Base-by-base conservation (phyloP, 139 green algal genomes). In the Coccomyxa sp. region DNA sequence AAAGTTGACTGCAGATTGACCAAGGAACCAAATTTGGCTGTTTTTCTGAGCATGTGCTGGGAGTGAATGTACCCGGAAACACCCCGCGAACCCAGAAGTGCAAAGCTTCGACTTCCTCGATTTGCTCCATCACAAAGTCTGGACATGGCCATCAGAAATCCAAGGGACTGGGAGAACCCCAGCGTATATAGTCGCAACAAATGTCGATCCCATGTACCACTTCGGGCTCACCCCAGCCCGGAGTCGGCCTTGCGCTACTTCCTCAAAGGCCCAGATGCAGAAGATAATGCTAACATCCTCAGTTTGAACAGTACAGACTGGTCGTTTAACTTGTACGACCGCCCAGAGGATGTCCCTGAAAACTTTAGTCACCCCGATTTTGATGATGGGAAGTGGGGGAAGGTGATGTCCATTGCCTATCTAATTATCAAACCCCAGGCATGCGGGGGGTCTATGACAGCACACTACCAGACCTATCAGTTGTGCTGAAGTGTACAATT, bases 81-180 rank as follows among this genome's bases (percentile, higher is more conserved):
- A 51, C 38, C 38, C 38, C 38, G 38, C 38, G 38, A 51, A 11
- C 7, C 38, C 38, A 51, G 38, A 51, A 7, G 38, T 51, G 38
- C 38, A 51, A 51, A 51, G 38, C 38, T 11, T 51, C 38, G 38
- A 3, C 7, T 51, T 51, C 38, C 38, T 51, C 38, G 38, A 11
- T 51, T 51, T 51, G 38, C 38, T 51, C 38, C 38, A 51, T 51
- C 7, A 51, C 38, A 51, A 51, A 51, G 38, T 51, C 3, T 51
- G 38, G 38, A 51, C 38, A 51, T 51, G 38, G 38, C 38, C 3
- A 51, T 7, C 3, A 51, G 38, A 51, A 51, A 51, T 51, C 76
- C 58, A 16, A 82, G 81, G 7, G 89, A 95, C 66, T 97, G 93
- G 92, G 90, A 97, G 84, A 94, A 95, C 60, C 94, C 94, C 0